phyloP scores from a whole-genome alignment of 2,329 filamentous ascomycete genomes.

The Fusarium torulosum region DNA sequence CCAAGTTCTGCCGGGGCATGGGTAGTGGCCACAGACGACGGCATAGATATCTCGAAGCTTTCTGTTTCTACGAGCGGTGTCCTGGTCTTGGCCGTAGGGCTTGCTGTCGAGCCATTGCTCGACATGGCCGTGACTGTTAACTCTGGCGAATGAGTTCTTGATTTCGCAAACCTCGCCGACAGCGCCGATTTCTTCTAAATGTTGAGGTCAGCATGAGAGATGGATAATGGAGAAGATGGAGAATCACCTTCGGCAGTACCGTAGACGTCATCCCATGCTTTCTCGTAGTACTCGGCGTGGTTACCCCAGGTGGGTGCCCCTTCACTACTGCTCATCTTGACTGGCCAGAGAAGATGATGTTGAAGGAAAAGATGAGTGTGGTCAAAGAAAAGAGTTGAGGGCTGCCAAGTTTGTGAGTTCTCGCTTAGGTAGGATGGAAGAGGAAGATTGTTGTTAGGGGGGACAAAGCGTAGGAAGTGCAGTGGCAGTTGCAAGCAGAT shows the following conservation, averaged over 20 bases:
- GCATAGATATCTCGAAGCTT: background rate
- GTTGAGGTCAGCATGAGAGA: background rate
- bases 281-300: background rate
- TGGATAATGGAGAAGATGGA: background rate
- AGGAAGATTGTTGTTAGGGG: background rate
- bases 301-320: background rate
- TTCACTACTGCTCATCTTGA: background rate
- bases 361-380: background rate
- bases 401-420: background rate
- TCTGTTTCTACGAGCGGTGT: background rate
- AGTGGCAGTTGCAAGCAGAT: background rate
- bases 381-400: background rate
- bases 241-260: background rate
- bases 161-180: background rate
- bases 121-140: rapidly evolving
- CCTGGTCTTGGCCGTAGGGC: background rate
- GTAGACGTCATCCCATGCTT: background rate
- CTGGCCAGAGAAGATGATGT: background rate
- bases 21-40: background rate
- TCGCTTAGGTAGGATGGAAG: background rate
- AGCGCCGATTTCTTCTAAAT: background rate
- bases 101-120: background rate
- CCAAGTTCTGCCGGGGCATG: background rate
- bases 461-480: background rate
- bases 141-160: background rate